Percentiles rank a stretch among this genome's conserved stretches.
These are phyloP conservation scores for Teratosphaeriaceae sp. DNA, from an alignment of 2,329 filamentous ascomycete species.

Conservation along the genomic window DNA sequence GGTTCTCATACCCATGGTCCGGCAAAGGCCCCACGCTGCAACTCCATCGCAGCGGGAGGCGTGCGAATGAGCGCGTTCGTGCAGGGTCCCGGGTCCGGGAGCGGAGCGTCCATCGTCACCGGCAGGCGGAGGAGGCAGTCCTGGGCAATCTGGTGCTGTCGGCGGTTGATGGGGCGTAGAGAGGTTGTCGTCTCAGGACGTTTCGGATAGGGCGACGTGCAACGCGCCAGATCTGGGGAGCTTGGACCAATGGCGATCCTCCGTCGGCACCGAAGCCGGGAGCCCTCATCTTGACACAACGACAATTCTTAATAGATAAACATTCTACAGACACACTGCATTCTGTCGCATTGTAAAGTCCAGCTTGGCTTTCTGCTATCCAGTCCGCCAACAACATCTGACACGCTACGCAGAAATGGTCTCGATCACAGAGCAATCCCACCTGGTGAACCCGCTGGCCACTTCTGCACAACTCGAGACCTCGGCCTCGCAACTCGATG, in stretches of 20 bases:
- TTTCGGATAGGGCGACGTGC: background rate
- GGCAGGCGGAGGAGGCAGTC: background rate
- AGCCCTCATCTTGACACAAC: too few species aligned
- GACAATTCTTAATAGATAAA: too few species aligned
- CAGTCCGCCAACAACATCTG: background rate
- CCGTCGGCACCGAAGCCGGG: too few species aligned
- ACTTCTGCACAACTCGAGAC: conserved; percentile 62
- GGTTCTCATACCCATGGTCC: background rate
- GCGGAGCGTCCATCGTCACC: background rate
- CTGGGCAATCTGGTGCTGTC: background rate
- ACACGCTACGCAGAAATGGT: conserved; percentile 16
- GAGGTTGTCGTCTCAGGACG: too few species aligned
- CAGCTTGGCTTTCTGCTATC: too few species aligned
- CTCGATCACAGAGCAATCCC: conserved; percentile 28
- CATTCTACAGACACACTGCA: too few species aligned
- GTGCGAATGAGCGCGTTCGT: conserved; percentile 1
- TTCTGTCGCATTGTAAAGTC: too few species aligned
- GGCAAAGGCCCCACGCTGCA: background rate
- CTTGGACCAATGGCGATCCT: too few species aligned
- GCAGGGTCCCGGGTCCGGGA: too few species aligned
- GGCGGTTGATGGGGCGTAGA: background rate
- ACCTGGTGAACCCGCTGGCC: conserved; percentile 64
- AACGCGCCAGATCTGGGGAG: too few species aligned
- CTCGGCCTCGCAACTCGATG: conserved; percentile 48
- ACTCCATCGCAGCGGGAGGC: background rate